Conservation (phyloP, 2,329 filamentous ascomycete species). For the Colletotrichum paranaense region DNA sequence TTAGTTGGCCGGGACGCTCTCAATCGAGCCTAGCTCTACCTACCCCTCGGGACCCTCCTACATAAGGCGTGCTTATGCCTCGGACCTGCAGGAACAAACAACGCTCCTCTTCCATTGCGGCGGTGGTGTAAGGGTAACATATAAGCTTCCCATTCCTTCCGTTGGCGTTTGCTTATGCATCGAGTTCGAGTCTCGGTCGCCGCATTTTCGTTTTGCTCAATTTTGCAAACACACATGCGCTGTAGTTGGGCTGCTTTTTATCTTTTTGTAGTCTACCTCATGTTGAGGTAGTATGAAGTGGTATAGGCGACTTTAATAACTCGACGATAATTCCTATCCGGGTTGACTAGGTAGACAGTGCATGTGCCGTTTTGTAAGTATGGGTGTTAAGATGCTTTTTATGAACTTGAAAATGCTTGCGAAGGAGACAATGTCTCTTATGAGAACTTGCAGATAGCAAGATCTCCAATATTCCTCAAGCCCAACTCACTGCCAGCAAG, state of each 20-base stretch:
- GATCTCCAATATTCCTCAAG: not conserved
- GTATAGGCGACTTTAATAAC: no score
- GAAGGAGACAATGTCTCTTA: not conserved
- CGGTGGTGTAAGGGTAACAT: conserved; percentile 35
- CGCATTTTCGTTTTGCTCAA: not conserved
- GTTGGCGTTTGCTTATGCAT: conserved; percentile 7
- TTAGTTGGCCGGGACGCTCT: not conserved
- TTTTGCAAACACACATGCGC: no score
- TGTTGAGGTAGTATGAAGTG: no score
- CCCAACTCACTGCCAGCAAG: not conserved
- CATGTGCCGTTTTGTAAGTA: no score
- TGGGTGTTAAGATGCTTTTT: no score
- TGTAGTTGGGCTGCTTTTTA: not conserved
- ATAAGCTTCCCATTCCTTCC: conserved; percentile 25
- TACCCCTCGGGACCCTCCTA: not conserved
- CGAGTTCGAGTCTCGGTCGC: conserved; percentile 31
- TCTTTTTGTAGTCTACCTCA: no score
- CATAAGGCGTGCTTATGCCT: not conserved
- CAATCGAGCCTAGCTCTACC: not conserved
- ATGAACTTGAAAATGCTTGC: no score
- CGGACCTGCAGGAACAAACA: not conserved
- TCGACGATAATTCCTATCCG: no score
- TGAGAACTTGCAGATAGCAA: not conserved
- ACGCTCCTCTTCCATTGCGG: not conserved
- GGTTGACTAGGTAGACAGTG: no score